These are phyloP conservation scores for Fusarium pseudocircinatum DNA, from an alignment of 2,329 filamentous ascomycete genomes.

Conservation along the genomic window DNA sequence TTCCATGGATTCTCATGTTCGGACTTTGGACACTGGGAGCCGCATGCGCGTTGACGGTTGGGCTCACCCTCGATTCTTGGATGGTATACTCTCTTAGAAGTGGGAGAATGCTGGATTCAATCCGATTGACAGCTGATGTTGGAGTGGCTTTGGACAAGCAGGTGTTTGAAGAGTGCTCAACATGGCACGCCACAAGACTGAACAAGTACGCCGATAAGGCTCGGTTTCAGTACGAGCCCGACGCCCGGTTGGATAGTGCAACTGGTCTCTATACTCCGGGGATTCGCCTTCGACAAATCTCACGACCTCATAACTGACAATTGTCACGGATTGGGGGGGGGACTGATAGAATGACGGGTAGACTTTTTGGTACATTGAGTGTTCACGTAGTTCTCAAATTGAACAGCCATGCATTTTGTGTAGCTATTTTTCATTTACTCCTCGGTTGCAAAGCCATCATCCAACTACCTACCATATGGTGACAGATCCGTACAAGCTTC, in stretches of 20 bases:
- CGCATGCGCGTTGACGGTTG: conserved; percentile 14
- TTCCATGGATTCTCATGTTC: conserved; percentile 25
- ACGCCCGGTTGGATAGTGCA: neutral
- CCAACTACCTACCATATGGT: no score
- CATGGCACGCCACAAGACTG: conserved; percentile 3
- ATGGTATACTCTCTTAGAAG: conserved; percentile 18
- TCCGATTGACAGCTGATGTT: conserved; percentile 25
- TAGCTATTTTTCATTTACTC: neutral
- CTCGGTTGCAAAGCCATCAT: neutral
- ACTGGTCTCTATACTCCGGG: conserved; percentile 3
- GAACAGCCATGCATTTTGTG: neutral
- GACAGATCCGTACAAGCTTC: neutral
- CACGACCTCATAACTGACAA: neutral
- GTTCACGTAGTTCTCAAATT: neutral
- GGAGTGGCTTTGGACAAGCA: conserved; percentile 22
- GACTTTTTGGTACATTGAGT: neutral
- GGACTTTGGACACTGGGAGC: conserved; percentile 13
- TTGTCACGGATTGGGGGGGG: no score
- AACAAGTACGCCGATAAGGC: conserved; percentile 13
- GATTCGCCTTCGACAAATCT: conserved; percentile 15
- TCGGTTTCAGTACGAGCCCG: conserved; percentile 12
- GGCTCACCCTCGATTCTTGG: conserved; percentile 18
- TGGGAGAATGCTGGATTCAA: conserved; percentile 15
- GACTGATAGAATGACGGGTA: neutral
- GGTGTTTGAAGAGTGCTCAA: conserved; percentile 20